Evolutionary conservation across 2,329 filamentous ascomycete genomes (phyloP).

Genomic region (Fusarium secorum): DNA sequence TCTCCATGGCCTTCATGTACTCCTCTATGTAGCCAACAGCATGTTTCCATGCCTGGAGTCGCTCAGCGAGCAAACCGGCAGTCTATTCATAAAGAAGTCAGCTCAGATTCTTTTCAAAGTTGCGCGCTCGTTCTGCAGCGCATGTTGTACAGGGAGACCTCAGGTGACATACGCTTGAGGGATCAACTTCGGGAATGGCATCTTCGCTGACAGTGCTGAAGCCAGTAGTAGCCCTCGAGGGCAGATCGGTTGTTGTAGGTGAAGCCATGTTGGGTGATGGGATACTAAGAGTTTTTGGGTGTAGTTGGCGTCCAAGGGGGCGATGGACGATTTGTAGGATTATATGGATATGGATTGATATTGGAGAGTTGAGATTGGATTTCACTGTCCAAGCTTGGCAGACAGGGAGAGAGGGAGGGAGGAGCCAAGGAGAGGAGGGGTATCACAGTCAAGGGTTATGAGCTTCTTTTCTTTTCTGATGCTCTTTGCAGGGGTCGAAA

Average conservation of each 20-base stretch:
- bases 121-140: background rate
- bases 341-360: background rate
- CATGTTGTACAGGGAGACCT: background rate
- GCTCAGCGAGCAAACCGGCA: constrained; percentile 82
- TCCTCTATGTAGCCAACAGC: constrained; percentile 90
- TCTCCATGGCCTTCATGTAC: constrained; percentile 85
- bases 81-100: constrained; percentile 58
- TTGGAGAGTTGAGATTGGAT: constrained; percentile 18
- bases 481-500: constrained; percentile 2
- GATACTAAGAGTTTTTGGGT: background rate
- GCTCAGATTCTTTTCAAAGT: background rate
- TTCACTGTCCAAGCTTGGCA: constrained; percentile 29
- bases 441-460: constrained; percentile 31
- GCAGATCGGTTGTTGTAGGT: constrained; percentile 47
- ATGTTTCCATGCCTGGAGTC: constrained; percentile 95
- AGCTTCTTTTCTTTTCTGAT: constrained; percentile 23
- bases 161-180: constrained; percentile 60
- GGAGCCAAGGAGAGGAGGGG: constrained; percentile 25
- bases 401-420: constrained; percentile 34
- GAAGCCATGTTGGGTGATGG: constrained; percentile 42
- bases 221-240: constrained; percentile 57
- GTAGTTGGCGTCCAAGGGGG: background rate
- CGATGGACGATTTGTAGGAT: constrained; percentile 7
- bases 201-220: constrained; percentile 62
- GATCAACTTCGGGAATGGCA: constrained; percentile 65